phyloP scores from a whole-genome alignment of 1,284 basidiomycete species.

The Microstroma glucosiphilum region DNA sequence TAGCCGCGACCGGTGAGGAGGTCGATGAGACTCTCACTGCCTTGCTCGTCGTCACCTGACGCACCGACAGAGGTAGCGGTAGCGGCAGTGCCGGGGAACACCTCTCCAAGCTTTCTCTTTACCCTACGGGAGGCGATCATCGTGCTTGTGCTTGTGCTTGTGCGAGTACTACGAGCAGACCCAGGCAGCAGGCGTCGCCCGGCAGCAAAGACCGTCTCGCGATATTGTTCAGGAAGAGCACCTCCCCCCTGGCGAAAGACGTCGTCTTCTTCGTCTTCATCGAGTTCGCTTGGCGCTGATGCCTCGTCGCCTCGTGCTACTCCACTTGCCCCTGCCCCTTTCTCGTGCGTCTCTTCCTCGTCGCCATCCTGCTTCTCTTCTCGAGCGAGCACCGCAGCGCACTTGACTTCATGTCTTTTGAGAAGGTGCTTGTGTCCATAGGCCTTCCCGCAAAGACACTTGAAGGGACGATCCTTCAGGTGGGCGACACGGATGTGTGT shows the following conservation, averaged over 20 bases:
- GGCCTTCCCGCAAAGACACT: background rate
- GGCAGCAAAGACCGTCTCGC: background rate
- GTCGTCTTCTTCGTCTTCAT: conserved; percentile 1
- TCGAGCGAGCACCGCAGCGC: background rate
- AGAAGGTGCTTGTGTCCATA: conserved; percentile 1
- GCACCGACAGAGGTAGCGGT: no score
- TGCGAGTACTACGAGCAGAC: no score
- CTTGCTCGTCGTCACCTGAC: no score
- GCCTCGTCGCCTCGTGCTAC: no score
- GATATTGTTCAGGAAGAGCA: background rate
- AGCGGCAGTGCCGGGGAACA: no score
- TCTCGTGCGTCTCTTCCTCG: background rate
- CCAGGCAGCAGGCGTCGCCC: background rate
- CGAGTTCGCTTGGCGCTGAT: background rate
- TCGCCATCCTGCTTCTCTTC: background rate
- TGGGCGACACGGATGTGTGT: conserved; percentile 6
- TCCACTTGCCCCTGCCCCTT: background rate
- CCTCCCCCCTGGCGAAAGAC: conserved; percentile 1
- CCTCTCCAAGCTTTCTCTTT: background rate
- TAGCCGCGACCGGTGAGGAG: background rate
- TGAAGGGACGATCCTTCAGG: conserved; percentile 1
- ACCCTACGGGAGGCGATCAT: background rate
- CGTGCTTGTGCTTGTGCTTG: no score
- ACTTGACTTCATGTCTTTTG: background rate
- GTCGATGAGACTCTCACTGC: no score